Evolutionary conservation across 1,139 yeast genomes (phyloP).

Genomic region (Suhomyces taliae): DNA sequence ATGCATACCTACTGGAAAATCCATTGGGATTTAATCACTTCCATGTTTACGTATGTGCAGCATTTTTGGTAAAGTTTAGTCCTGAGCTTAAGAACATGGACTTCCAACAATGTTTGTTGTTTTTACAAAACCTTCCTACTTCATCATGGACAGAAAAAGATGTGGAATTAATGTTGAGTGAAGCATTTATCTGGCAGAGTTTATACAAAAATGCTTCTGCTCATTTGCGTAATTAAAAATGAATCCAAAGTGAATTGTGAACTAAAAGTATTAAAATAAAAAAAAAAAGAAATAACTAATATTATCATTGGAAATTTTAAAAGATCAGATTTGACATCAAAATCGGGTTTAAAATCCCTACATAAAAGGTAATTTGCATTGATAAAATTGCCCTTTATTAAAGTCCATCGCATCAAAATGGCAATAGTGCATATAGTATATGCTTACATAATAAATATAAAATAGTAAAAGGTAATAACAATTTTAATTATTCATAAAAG

Average conservation of each 20-base stretch:
- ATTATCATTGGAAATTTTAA: too few relatives aligned
- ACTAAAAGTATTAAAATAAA: too few relatives aligned
- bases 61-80: slow-evolving; percentile 87
- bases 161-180: slow-evolving; percentile 86
- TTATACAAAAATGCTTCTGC: slow-evolving; percentile 87
- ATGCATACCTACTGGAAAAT: slow-evolving; percentile 87
- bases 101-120: slow-evolving; percentile 90
- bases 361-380: too few relatives aligned
- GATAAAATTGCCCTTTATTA: too few relatives aligned
- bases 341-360: too few relatives aligned
- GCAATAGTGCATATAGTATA: too few relatives aligned
- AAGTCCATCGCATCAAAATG: too few relatives aligned
- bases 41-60: slow-evolving; percentile 98
- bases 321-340: too few relatives aligned
- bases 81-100: slow-evolving; percentile 79
- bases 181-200: slow-evolving; percentile 96
- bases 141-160: slow-evolving; percentile 83
- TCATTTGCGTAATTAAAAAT: slow-evolving; percentile 47
- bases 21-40: slow-evolving; percentile 88
- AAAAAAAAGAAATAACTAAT: too few relatives aligned
- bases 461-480: too few relatives aligned
- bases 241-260: background rate
- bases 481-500: too few relatives aligned
- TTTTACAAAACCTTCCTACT: slow-evolving; percentile 88
- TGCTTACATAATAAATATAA: too few relatives aligned